Base-by-base conservation (phyloP, 75 land plant genomes). In the Picea sitchensis region DNA sequence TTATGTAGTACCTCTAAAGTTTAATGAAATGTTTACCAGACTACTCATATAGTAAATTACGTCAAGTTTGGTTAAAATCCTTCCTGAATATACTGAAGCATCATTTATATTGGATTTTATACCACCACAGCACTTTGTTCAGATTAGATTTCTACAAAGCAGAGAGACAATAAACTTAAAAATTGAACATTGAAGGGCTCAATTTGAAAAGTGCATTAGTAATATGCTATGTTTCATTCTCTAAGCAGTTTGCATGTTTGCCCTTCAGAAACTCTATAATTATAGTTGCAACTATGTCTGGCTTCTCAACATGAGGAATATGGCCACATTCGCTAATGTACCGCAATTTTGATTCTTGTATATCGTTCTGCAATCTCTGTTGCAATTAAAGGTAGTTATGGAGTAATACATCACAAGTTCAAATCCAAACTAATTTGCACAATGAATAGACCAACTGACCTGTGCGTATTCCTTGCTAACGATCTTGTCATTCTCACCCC, bases 401-500 rank as follows among this genome's bases (percentile, higher is more conserved):
- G 7, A 62, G 60, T 75, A 14, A 59, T 12, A 34, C 2, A 80
- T 30, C 1, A 5, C 59, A 38, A 18, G 17, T 32, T 17, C 13
- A n/a, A 31, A 76, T 26, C 31, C 60, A 58, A 60, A 51, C 32
- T 57, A 59, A 0, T 58, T 26, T 58, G n/a, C 30, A 41, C 36
- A 79, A 58, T 60, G 26, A 14, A 78, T 36, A 83, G 31, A 41
- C 21, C 38, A 54, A 31, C 86, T 86, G 61, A 96, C 99, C 87
- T 86, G 77, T 38, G 88, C 94, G 76, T 86, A 83, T 57, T 79
- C 79, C 80, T 71, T 92, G 84, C 88, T 89, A 71, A 96, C 78
- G 21, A 96, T 87, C 58, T 79, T 86, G 80, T 96, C 99, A 78
- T 88, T 79, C 79, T 96, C 95, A 59, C 99, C 99, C 99, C 99